Base-by-base conservation (phyloP, 805 yeast genomes). In the Metschnikowia lachancei region DNA sequence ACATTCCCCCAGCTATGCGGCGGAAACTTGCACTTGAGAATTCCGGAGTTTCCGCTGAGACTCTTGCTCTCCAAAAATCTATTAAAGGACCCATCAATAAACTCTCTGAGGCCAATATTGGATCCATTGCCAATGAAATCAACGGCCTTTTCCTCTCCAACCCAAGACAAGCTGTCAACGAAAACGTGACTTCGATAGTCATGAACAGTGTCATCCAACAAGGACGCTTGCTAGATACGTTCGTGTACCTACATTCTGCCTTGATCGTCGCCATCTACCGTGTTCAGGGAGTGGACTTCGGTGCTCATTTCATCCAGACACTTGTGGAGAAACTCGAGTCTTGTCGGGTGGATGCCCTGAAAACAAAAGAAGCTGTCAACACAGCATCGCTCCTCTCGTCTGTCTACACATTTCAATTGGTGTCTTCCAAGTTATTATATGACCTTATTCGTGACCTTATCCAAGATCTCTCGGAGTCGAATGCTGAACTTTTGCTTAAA, bases 1-100 rank as follows among this genome's bases (percentile, higher is more conserved):
- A 94, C 60, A 69, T 92, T 13, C 98, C 99, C 1, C 99, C 98
- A 0, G 90, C 96, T 0, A 64, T 86, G 46, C 77, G 98, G 48
- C 75, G 79, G 37, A 76, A 74, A 56, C 57, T 70, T 60, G 75
- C 74, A 0, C 50, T 76, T 48, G 76, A 73, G 40, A 57, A 55
- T 0, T 65, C 58, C 3, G 72, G 68, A 2, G 57, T 51, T 2
- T 64, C 74, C 1, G 60, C 61, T 14, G 81, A 76, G 45, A 60
- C 72, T 7, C 41, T 69, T 2, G 77, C 73, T 31, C 67, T 91
- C 31, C 76, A 77, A 44, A 80, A 82, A 55, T 68, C 80, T 4
- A 76, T 91, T 39, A 94, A 90, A 58, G 91, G 97, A 48, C 81
- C 89, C 1, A 70, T 94, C 57, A 94, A 94, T 63, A 85, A 82